Percentiles rank a stretch among this genome's conserved stretches.
These are phyloP conservation scores for Gonium pectorale DNA, from an alignment of 139 green algal species.

Conservation along the genomic window DNA sequence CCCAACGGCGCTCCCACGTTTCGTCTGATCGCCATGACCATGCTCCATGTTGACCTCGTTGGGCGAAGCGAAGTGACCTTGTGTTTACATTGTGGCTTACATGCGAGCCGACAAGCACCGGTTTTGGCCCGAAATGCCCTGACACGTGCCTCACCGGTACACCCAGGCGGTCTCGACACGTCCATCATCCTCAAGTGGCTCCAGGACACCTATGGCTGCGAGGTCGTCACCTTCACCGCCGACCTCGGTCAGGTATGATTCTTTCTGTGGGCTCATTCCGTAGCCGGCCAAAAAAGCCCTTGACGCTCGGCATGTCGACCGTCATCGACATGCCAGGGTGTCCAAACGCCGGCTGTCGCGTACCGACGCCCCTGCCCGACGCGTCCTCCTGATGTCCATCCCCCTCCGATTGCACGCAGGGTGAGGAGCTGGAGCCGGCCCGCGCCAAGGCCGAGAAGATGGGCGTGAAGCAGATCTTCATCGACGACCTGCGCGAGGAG, in stretches of 20 bases:
- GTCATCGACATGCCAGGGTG: too few species aligned
- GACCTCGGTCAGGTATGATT: slow-evolving; percentile 95
- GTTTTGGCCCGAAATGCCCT: neutral
- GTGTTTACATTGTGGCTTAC: neutral
- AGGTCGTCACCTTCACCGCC: slow-evolving; percentile 98
- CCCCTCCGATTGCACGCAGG: slow-evolving; percentile 67
- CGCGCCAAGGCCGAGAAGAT: slow-evolving; percentile 90
- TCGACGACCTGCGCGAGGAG: slow-evolving; percentile 98
- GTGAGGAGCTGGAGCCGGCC: slow-evolving; percentile 96
- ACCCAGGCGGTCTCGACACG: slow-evolving; percentile 89
- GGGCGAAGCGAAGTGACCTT: neutral
- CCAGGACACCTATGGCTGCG: slow-evolving; percentile 95
- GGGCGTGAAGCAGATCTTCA: slow-evolving; percentile 98
- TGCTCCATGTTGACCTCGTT: neutral
- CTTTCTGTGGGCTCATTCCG: too few species aligned
- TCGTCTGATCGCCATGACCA: neutral
- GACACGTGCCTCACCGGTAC: neutral
- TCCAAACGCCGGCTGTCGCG: too few species aligned
- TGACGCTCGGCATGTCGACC: too few species aligned
- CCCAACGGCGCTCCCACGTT: too few species aligned
- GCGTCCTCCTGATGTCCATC: too few species aligned
- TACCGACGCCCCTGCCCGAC: too few species aligned
- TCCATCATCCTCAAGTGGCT: slow-evolving; percentile 99
- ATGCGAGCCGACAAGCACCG: too few species aligned
- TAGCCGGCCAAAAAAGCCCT: too few species aligned